Evolutionary conservation across 352 stramenopile species (phyloP).

Genomic region (Globisporangium acanthophoron): DNA sequence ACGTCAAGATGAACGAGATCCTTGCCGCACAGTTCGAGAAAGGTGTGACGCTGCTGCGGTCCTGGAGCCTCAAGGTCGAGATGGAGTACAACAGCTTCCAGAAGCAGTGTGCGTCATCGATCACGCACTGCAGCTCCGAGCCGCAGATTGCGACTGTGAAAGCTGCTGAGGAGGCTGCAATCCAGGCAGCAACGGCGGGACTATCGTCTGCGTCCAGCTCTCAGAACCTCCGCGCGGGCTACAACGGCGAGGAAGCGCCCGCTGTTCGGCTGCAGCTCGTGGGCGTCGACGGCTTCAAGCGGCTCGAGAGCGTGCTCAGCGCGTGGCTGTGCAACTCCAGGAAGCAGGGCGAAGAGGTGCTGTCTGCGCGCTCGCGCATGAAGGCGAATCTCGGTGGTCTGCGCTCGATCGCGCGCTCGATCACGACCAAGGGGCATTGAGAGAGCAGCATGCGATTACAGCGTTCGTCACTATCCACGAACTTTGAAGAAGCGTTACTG

Average conservation of each 20-base stretch:
- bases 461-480: background rate
- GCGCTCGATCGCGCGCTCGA: conserved; percentile 13
- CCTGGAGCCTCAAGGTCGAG: conserved; percentile 42
- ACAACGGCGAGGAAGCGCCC: background rate
- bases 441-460: too few relatives aligned
- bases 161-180: background rate
- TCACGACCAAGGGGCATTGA: conserved; percentile 5
- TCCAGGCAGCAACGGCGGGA: too few relatives aligned
- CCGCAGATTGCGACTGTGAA: background rate
- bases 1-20: conserved; percentile 38
- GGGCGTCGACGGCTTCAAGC: conserved; percentile 13
- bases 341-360: conserved; percentile 10
- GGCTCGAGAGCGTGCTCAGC: conserved; percentile 12
- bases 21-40: conserved; percentile 41
- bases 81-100: conserved; percentile 36
- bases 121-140: background rate
- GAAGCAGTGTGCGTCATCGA: background rate
- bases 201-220: background rate
- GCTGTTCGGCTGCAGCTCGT: conserved; percentile 5
- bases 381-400: conserved; percentile 13
- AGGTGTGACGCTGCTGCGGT: conserved; percentile 34
- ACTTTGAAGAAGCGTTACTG: too few relatives aligned
- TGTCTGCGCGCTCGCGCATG: conserved; percentile 7
- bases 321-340: conserved; percentile 5
- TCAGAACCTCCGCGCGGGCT: background rate